Evolutionary conservation across 2,329 filamentous ascomycete genomes (phyloP).

Genomic region (Anthostomella pinea): DNA sequence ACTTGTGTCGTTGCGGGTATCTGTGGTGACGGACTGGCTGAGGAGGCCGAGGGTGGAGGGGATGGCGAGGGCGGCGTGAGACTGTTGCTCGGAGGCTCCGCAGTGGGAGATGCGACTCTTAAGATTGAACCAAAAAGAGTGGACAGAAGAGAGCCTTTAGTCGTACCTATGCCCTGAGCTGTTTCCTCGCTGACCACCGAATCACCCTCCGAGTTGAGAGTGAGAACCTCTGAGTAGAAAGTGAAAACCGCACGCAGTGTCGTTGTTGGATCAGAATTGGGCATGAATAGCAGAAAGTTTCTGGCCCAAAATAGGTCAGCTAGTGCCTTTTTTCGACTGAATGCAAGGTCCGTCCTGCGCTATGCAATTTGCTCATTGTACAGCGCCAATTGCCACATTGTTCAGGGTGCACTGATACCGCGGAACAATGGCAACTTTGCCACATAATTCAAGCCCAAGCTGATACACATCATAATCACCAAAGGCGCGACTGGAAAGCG

Average conservation of each 20-base stretch:
- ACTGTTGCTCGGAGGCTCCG: slow-evolving; percentile 32
- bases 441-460: too few species aligned
- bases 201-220: slow-evolving; percentile 90
- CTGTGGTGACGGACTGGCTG: slow-evolving; percentile 7
- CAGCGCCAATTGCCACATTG: too few species aligned
- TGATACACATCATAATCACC: too few species aligned
- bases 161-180: slow-evolving; percentile 91
- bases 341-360: too few species aligned
- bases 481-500: too few species aligned
- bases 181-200: slow-evolving; percentile 88
- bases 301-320: slow-evolving; percentile 41
- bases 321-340: too few species aligned
- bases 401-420: too few species aligned
- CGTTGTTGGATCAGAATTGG: slow-evolving; percentile 57
- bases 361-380: too few species aligned
- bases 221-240: slow-evolving; percentile 87
- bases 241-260: slow-evolving; percentile 80
- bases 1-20: neutral
- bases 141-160: slow-evolving; percentile 63
- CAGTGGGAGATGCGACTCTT: slow-evolving; percentile 57
- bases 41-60: slow-evolving; percentile 8
- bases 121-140: slow-evolving; percentile 74
- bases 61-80: slow-evolving; percentile 8
- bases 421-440: too few species aligned
- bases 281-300: slow-evolving; percentile 92